A percentile compares a stretch with the other conserved stretches of the same genome.
phyloP scores from a whole-genome alignment of 2,329 filamentous ascomycete genomes.

The Fusarium subtropicale region DNA sequence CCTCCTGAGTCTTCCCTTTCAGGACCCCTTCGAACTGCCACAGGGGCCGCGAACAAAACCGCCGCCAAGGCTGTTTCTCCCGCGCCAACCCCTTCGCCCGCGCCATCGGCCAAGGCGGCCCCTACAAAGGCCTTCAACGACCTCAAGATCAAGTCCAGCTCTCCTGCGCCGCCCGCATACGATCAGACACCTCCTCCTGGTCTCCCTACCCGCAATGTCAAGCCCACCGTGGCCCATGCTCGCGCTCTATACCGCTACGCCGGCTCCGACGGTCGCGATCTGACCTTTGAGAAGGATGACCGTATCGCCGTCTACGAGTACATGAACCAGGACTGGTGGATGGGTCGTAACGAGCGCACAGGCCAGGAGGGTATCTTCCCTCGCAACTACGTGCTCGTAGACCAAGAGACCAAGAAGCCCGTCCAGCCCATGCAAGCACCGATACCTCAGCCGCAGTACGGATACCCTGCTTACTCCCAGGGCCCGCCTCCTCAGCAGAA shows the following conservation, averaged over 20 bases:
- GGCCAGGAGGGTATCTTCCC: conserved; percentile 93
- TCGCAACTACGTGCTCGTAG: conserved; percentile 84
- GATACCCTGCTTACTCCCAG: conserved; percentile 55
- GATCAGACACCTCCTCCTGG: conserved; percentile 58
- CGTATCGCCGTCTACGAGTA: conserved; percentile 84
- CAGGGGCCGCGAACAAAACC: conserved; percentile 48
- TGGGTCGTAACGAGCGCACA: conserved; percentile 86
- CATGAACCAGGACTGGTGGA: conserved; percentile 98
- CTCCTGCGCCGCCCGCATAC: conserved; percentile 64
- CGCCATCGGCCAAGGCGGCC: conserved; percentile 48
- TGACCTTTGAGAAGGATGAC: conserved; percentile 84
- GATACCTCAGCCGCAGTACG: conserved; percentile 53
- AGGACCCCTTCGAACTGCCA: conserved; percentile 58
- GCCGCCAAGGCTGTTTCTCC: conserved; percentile 47
- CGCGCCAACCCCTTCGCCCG: conserved; percentile 46
- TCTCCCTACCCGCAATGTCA: conserved; percentile 58
- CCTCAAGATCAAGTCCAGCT: conserved; percentile 52
- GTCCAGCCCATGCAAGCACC: conserved; percentile 27
- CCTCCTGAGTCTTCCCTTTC: conserved; percentile 75
- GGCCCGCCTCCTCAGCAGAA: conserved; percentile 64
- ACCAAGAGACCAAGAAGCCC: conserved; percentile 67
- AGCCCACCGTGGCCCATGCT: conserved; percentile 76
- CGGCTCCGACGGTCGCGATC: conserved; percentile 82
- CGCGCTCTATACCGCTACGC: conserved; percentile 87
- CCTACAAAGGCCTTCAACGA: conserved; percentile 57